phyloP scores from a whole-genome alignment of 106 monocot genomes.

The Dendrobium chrysotoxum region DNA sequence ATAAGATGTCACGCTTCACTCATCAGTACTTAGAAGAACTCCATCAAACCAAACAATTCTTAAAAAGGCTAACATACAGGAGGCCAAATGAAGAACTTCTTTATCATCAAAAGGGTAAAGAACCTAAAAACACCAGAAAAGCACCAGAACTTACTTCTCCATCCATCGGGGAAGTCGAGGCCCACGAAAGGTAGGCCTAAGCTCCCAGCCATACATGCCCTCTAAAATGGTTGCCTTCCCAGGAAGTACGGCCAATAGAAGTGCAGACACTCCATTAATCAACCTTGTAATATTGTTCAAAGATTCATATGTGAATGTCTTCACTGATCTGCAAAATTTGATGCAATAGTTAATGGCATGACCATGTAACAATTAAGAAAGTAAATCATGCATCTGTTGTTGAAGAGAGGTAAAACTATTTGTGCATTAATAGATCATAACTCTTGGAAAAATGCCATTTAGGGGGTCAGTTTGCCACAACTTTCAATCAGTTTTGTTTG shows the following conservation, averaged over 20 bases:
- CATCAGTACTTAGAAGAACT: neutral
- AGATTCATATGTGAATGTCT: constrained; percentile 97
- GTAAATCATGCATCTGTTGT: neutral
- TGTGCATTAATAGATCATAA: neutral
- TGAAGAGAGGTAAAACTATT: neutral
- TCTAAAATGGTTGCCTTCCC: constrained; percentile 83
- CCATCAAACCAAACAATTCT: neutral
- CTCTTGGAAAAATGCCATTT: neutral
- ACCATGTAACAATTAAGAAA: neutral
- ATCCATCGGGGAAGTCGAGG: constrained; percentile 97
- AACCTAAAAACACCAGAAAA: neutral
- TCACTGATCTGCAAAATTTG: constrained; percentile 68
- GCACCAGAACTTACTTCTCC: constrained; percentile 64
- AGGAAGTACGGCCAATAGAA: constrained; percentile 71
- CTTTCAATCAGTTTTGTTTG: too few relatives aligned
- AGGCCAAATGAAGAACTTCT: neutral
- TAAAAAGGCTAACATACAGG: neutral
- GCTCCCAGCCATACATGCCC: constrained; percentile 89
- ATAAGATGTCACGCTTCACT: neutral
- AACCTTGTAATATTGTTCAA: constrained; percentile 87
- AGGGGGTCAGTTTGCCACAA: too few relatives aligned
- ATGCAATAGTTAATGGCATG: neutral
- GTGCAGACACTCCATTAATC: constrained; percentile 90
- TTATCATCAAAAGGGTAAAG: neutral
- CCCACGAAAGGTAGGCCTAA: constrained; percentile 80